Conservation (phyloP, 1,284 basidiomycete species). For the Cerioporus squamosus region DNA sequence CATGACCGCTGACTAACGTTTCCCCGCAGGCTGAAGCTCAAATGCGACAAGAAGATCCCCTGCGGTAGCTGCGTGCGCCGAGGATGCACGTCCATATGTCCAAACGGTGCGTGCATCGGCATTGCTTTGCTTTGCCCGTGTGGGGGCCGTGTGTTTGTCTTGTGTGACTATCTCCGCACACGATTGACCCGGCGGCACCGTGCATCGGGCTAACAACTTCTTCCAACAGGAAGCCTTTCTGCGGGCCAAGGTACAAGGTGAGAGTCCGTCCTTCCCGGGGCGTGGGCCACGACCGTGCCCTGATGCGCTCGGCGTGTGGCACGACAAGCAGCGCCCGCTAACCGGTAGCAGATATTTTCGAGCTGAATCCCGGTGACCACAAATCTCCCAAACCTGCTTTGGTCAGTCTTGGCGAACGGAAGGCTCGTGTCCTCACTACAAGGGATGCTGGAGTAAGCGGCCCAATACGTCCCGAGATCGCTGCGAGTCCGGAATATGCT, state of each 20-base stretch:
- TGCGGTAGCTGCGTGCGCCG: conserved; percentile 76
- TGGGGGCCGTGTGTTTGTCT: neutral
- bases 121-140: conserved; percentile 1
- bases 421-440: no score
- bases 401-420: no score
- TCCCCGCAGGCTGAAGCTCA: conserved; percentile 63
- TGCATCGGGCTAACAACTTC: conserved; percentile 27
- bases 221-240: conserved; percentile 40
- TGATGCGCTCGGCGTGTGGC: no score
- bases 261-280: neutral
- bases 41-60: conserved; percentile 78
- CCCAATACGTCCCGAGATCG: no score
- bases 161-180: conserved; percentile 43
- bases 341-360: no score
- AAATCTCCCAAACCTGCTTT: no score
- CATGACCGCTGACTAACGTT: neutral
- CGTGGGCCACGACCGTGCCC: no score
- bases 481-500: no score
- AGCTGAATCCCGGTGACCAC: no score
- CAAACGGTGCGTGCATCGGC: conserved; percentile 55
- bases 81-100: conserved; percentile 76
- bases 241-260: conserved; percentile 38
- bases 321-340: no score
- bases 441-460: no score
- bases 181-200: neutral